Evolutionary conservation across 2,329 filamentous ascomycete genomes (phyloP).

Genomic region (Penicillium sp.): DNA sequence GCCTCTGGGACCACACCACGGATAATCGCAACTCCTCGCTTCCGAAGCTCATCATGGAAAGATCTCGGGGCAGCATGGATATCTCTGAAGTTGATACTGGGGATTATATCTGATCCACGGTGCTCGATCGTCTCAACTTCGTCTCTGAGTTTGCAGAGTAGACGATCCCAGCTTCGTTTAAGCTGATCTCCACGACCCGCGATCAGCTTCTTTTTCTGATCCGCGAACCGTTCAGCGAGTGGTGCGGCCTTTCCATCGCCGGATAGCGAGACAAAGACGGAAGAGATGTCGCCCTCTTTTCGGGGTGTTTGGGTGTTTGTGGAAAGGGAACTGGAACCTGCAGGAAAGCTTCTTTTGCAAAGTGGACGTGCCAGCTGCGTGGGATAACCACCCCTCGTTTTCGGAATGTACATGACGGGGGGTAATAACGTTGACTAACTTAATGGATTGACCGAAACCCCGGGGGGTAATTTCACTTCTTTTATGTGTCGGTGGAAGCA

Average conservation of each 20-base stretch:
- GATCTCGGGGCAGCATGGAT: background rate
- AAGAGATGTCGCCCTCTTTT: conserved; percentile 17
- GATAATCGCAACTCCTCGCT: conserved; percentile 10
- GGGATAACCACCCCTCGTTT: background rate
- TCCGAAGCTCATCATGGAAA: conserved; percentile 6
- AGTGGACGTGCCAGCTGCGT: background rate
- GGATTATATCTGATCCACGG: background rate
- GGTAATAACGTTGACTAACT: background rate
- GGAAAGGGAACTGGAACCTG: background rate
- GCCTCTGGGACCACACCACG: conserved; percentile 4
- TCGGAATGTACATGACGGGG: background rate
- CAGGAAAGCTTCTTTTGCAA: background rate
- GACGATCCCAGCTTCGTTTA: conserved; percentile 7
- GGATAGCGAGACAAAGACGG: conserved; percentile 13
- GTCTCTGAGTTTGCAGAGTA: conserved; percentile 5
- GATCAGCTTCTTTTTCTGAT: conserved; percentile 6
- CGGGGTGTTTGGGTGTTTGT: background rate
- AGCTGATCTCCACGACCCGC: conserved; percentile 7
- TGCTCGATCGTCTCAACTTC: conserved; percentile 7
- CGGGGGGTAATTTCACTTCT: background rate
- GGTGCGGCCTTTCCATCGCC: conserved; percentile 3
- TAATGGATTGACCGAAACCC: background rate
- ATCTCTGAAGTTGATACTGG: background rate
- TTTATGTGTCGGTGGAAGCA: background rate
- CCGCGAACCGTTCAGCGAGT: conserved; percentile 5